Evolutionary conservation across 2,329 filamentous ascomycete genomes (phyloP), one percentile per base, ranked within the genome.

Genomic region (Neofusicoccum sp.): DNA sequence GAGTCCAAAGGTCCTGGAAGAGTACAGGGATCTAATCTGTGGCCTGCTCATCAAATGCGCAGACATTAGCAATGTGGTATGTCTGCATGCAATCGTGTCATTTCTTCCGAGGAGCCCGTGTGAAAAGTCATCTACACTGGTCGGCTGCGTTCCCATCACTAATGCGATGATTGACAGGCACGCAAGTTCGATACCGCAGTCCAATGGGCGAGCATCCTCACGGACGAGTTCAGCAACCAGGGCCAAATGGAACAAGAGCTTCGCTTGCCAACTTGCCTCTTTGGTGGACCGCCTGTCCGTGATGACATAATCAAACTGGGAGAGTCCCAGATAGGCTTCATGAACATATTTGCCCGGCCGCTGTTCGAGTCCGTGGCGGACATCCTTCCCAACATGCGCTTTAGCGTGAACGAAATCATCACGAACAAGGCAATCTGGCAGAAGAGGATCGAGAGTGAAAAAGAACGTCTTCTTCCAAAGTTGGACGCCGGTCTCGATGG

Each of bases 61-160:
- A 40, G 95, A 99, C 74, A 98, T 99, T 71, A 97, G 93, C 78
- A 99, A 99, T 73, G 95, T 98, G 73, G 90, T 93, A 83, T 74
- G 90, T 88, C 36, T 43, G 34, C 51, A 31, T 8, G 38, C 44
- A 26, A 38, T 20, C 20, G 14, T 33, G 49, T 49, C 58, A 30
- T 34, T 49, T 51, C 49, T 31, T n/a, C 7, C 26, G 40, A 33
- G 40, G 20, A 30, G 40, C 53, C 12, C 9, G 16, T 36, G 14
- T 7, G 14, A 40, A 14, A 49, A 7, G 20, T 45, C 11, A 11
- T 20, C n/a, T 49, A n/a, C 36, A 30, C 26, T 28, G 6, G 48
- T 16, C 43, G 34, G 16, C 58, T 31, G 33, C 71, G n/a, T 40
- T 7, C 5, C 33, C 30, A 26, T 43, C 56, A 45, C 48, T 47